Evolutionary conservation across 2,329 filamentous ascomycete species (phyloP).

Genomic region (Pseudogymnoascus sp.): DNA sequence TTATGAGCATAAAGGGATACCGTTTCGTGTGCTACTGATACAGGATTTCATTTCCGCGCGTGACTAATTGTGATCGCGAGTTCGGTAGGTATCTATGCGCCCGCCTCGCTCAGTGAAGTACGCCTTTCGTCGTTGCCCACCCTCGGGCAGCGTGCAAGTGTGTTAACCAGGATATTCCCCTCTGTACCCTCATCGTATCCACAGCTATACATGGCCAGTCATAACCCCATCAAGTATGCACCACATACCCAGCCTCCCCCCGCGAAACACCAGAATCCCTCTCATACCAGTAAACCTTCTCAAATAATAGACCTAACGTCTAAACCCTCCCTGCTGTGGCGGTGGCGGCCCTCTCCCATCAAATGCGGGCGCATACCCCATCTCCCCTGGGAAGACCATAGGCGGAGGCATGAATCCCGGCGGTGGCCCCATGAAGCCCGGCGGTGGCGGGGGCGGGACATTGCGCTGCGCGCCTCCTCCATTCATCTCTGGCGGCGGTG

Average conservation of each 20-base stretch:
- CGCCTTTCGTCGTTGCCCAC: not conserved
- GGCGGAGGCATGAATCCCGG: slow-evolving; percentile 46
- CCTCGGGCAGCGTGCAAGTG: not conserved
- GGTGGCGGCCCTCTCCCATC: slow-evolving; percentile 49
- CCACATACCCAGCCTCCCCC: not conserved
- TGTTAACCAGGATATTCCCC: not conserved
- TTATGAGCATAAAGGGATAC: not conserved
- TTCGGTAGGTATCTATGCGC: not conserved
- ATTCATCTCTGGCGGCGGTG: slow-evolving; percentile 34
- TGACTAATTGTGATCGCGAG: slow-evolving; percentile 8
- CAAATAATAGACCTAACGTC: not conserved
- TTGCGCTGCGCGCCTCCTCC: slow-evolving; percentile 24
- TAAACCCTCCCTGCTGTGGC: slow-evolving; percentile 21
- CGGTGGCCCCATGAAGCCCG: slow-evolving; percentile 24
- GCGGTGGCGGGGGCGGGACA: slow-evolving; percentile 39
- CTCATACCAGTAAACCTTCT: not conserved
- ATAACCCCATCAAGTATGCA: not conserved
- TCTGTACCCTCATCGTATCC: not conserved
- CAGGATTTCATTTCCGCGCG: slow-evolving; percentile 8
- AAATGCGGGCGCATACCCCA: slow-evolving; percentile 42
- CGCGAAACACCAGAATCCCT: not conserved
- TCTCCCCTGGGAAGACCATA: slow-evolving; percentile 45
- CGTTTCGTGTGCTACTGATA: not conserved
- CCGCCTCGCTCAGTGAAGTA: not conserved
- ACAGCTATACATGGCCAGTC: slow-evolving; percentile 5